Evolutionary conservation across 2,329 filamentous ascomycete genomes (phyloP), one percentile per base, ranked within the genome.

Genomic region (Diaporthe humulicola): DNA sequence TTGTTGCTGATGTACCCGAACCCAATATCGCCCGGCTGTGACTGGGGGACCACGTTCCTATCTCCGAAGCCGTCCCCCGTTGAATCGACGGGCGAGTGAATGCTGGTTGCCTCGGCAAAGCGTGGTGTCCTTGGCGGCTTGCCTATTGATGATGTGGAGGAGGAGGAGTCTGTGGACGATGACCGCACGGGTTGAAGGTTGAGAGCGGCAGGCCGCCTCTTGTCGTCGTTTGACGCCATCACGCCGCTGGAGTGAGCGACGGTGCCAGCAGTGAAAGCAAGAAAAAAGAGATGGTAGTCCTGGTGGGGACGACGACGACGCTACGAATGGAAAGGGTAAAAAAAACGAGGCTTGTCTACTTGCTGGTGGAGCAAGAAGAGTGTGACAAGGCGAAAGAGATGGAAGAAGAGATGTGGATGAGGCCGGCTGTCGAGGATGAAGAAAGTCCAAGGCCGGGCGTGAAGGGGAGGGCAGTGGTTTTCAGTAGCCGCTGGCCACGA

Each of bases 1-100:
- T 87, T 83, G 79, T 88, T 88, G 79, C 91, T 89, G 81, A 98
- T 94, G 86, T 98, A 98, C 83, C 96, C 95, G 84, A 98, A 98
- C 78, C 96, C 96, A 78, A 98, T 91, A 85, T 98, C 95, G 75
- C 93, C 94, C 42, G 96, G 94, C 82, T 95, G 93, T 71, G 92
- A 86, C 82, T 93, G 90, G 71, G 90, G 87, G 78, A 87, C 85
- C 82, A 90, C 87, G 57, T 88, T 88, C 77, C 85, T 87, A 56
- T 90, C 88, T 48, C 64, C 73, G 15, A 69, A 69, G 2, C 64
- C 64, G 33, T 19, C 17, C 9, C 57, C 70, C 42, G 83, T 83
- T 66, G 85, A 86, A 76, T 95, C 93, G 80, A 95, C 87, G 56
- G 94, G 94, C 61, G 94, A 96, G 86, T 95, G 88, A 70, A 96